These are phyloP conservation scores for Parasarocladium wereldwijsianum DNA, from an alignment of 2,329 filamentous ascomycete genomes.

Conservation along the genomic window DNA sequence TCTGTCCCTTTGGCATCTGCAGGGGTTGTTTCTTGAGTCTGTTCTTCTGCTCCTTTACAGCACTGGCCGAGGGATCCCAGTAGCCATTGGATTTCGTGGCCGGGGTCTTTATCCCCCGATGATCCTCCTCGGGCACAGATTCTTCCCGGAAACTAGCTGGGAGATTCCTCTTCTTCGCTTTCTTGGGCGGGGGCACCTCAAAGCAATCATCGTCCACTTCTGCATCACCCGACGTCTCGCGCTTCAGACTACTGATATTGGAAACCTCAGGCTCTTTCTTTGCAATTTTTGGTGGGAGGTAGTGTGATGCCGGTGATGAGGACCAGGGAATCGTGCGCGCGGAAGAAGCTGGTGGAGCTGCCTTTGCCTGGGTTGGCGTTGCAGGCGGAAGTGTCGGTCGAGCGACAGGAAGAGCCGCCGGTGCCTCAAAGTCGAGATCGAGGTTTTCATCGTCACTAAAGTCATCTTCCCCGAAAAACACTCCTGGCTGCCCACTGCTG, in stretches of 20 bases:
- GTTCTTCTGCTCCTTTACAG: slow-evolving; percentile 65
- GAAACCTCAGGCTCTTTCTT: slow-evolving; percentile 8
- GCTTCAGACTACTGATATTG: slow-evolving; percentile 21
- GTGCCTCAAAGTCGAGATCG: slow-evolving; percentile 52
- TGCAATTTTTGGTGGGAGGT: slow-evolving; percentile 18
- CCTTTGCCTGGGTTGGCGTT: slow-evolving; percentile 7
- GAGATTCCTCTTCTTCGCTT: slow-evolving; percentile 48
- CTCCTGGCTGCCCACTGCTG: slow-evolving; percentile 16
- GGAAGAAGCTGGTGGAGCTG: slow-evolving; percentile 10
- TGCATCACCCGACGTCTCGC: slow-evolving; percentile 20
- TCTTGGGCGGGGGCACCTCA: slow-evolving; percentile 14
- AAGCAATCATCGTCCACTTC: slow-evolving; percentile 13
- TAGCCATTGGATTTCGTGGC: slow-evolving; percentile 22
- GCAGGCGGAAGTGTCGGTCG: no score
- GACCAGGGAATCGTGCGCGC: slow-evolving; percentile 52
- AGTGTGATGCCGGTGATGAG: slow-evolving; percentile 41
- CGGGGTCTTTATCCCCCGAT: slow-evolving; percentile 14
- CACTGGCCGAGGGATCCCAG: slow-evolving; percentile 64
- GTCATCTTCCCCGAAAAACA: slow-evolving; percentile 64
- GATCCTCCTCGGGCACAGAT: slow-evolving; percentile 9
- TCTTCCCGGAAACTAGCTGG: slow-evolving; percentile 30
- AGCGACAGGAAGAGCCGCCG: slow-evolving; percentile 30
- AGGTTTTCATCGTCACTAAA: slow-evolving; percentile 75
- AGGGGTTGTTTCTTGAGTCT: slow-evolving; percentile 45
- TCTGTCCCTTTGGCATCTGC: slow-evolving; percentile 3